A percentile compares a stretch with the other conserved stretches of the same genome.
Evolutionary conservation across 352 stramenopile genomes (phyloP).

Genomic region (Phytophthora palmivora): DNA sequence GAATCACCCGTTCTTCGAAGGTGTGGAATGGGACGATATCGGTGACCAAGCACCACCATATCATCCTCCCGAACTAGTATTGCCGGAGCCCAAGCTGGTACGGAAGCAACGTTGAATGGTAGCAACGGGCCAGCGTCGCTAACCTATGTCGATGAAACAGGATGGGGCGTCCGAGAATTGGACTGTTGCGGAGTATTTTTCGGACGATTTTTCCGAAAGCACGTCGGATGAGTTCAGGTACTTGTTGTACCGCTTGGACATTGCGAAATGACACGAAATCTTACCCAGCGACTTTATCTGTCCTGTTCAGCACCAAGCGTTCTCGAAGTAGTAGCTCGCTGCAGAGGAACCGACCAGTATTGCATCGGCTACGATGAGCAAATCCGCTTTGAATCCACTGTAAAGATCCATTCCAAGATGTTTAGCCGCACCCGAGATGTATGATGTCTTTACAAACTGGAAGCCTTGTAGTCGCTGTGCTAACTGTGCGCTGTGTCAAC

Average conservation of each 20-base stretch:
- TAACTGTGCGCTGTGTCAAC: conserved; percentile 7
- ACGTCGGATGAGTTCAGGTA: conserved; percentile 72
- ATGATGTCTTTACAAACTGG: conserved; percentile 5
- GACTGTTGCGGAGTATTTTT: conserved; percentile 85
- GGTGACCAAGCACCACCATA: conserved; percentile 63
- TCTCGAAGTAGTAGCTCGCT: conserved; percentile 75
- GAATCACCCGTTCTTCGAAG: conserved; percentile 84
- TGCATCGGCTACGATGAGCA: conserved; percentile 76
- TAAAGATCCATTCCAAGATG: conserved; percentile 84
- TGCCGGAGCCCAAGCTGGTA: conserved; percentile 71
- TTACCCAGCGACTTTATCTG: conserved; percentile 9
- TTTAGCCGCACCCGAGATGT: conserved; percentile 81
- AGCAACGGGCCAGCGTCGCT: background rate
- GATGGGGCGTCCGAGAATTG: conserved; percentile 81
- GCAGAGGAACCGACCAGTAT: conserved; percentile 50
- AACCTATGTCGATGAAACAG: conserved; percentile 30
- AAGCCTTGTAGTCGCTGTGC: background rate
- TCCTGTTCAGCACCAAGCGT: conserved; percentile 38
- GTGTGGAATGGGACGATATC: conserved; percentile 76
- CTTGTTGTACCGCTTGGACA: background rate
- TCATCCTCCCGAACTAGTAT: conserved; percentile 55
- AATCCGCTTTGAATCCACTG: conserved; percentile 71
- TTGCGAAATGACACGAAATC: background rate
- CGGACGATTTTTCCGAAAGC: conserved; percentile 82
- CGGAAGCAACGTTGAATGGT: background rate